Conservation (phyloP, 345 rosid genomes). For the Clausena lansium region DNA sequence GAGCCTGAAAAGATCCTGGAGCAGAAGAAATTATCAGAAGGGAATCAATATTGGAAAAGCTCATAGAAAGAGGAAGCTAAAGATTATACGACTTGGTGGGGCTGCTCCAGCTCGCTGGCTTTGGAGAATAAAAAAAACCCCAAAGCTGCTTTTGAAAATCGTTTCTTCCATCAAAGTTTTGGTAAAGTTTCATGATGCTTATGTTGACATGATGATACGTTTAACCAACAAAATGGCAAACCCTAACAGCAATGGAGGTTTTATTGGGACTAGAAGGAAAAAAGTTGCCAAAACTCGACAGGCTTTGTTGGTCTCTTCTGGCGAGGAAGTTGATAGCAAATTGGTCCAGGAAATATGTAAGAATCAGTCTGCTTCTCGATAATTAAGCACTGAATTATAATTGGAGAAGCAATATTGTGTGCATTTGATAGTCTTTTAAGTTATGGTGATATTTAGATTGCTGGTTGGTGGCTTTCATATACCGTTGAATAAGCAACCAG, state of each 20-base stretch:
- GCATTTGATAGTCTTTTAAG: neutral
- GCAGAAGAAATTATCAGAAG: slow-evolving; percentile 36
- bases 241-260: slow-evolving; percentile 12
- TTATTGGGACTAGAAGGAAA: slow-evolving; percentile 20
- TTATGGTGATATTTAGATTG: neutral
- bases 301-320: slow-evolving; percentile 19
- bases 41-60: slow-evolving; percentile 3
- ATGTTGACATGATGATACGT: slow-evolving; percentile 29
- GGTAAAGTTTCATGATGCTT: slow-evolving; percentile 34
- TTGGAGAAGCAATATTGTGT: neutral
- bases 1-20: slow-evolving; percentile 42
- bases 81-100: slow-evolving; percentile 34
- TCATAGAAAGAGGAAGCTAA: slow-evolving; percentile 25
- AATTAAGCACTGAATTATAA: neutral
- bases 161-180: slow-evolving; percentile 30
- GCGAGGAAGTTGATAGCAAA: slow-evolving; percentile 32
- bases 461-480: no score
- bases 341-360: slow-evolving; percentile 33
- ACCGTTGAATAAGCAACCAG: no score
- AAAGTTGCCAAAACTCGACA: slow-evolving; percentile 20
- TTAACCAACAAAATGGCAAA: slow-evolving; percentile 24
- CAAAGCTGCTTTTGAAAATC: slow-evolving; percentile 15
- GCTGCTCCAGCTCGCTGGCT: neutral
- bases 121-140: neutral
- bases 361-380: slow-evolving; percentile 32